A percentile compares a stretch with the other conserved stretches of the same genome.
Conservation (phyloP, 768 basidiomycete species). For the Podaxis mareebaensis region DNA sequence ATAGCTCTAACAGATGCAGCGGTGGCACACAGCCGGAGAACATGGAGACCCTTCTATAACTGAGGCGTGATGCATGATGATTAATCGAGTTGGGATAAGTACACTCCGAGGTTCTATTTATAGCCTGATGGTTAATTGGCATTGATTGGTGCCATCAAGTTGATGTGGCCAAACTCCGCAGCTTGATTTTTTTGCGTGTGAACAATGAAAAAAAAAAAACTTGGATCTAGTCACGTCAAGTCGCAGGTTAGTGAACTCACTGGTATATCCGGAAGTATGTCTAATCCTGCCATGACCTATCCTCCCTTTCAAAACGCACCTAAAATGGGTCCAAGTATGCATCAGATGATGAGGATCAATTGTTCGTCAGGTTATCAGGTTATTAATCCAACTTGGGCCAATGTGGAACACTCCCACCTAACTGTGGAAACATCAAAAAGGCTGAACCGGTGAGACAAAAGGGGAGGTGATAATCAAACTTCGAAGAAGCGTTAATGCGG, state of each 20-base stretch:
- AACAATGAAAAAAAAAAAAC: not conserved
- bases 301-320: not conserved
- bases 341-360: not conserved
- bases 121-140: not conserved
- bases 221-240: not conserved
- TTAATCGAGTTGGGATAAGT: not conserved
- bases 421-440: not conserved
- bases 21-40: not conserved
- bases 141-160: not conserved
- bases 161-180: too few relatives aligned
- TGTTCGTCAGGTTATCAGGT: too few relatives aligned
- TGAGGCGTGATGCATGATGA: not conserved
- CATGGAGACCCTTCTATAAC: not conserved
- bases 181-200: not conserved
- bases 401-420: not conserved
- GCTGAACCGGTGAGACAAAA: not conserved
- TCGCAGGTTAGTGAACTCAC: not conserved
- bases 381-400: not conserved
- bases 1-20: not conserved
- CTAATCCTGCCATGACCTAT: not conserved
- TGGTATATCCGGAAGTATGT: not conserved
- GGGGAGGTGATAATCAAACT: not conserved
- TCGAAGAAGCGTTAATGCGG: not conserved
- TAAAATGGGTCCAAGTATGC: not conserved
- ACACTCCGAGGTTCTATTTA: not conserved